Evolutionary conservation across 1,284 basidiomycete genomes (phyloP).

Genomic region (Farysia itapuensis): DNA sequence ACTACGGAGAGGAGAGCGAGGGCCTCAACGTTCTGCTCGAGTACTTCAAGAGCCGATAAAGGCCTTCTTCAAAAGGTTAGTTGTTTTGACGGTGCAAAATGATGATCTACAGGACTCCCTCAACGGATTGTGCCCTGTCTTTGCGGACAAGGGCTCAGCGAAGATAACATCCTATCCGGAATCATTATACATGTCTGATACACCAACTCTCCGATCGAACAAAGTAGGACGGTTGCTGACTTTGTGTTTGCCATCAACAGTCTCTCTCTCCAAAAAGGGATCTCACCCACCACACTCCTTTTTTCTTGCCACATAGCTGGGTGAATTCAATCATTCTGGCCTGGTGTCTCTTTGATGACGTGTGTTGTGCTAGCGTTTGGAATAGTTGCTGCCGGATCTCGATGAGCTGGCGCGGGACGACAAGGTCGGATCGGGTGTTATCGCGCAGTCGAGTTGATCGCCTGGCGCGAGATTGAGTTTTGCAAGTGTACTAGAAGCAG

Average conservation of each 20-base stretch:
- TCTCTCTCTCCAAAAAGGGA: too few relatives aligned
- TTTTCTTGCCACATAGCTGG: too few relatives aligned
- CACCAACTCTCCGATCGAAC: too few relatives aligned
- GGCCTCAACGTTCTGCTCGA: conserved; percentile 94
- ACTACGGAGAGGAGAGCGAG: conserved; percentile 93
- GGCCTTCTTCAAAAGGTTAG: conserved; percentile 22
- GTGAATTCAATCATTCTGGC: too few relatives aligned
- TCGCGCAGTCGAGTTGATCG: conserved; percentile 38
- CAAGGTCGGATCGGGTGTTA: conserved; percentile 25
- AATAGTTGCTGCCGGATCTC: too few relatives aligned
- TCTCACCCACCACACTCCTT: too few relatives aligned
- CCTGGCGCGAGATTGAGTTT: conserved; percentile 21
- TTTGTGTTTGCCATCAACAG: too few relatives aligned
- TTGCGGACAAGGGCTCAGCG: conserved; percentile 27
- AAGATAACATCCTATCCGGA: conserved; percentile 49
- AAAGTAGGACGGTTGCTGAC: too few relatives aligned
- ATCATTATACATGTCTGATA: conserved; percentile 46
- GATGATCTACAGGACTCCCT: conserved; percentile 55
- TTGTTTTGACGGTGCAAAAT: conserved; percentile 6
- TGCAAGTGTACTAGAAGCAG: conserved; percentile 25
- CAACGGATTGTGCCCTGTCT: conserved; percentile 39
- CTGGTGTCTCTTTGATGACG: too few relatives aligned
- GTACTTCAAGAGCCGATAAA: conserved; percentile 84
- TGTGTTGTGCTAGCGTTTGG: too few relatives aligned
- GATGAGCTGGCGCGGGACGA: background rate